Base-by-base conservation (phyloP, 2,329 filamentous ascomycete species). In the Calonectria pteridis region DNA sequence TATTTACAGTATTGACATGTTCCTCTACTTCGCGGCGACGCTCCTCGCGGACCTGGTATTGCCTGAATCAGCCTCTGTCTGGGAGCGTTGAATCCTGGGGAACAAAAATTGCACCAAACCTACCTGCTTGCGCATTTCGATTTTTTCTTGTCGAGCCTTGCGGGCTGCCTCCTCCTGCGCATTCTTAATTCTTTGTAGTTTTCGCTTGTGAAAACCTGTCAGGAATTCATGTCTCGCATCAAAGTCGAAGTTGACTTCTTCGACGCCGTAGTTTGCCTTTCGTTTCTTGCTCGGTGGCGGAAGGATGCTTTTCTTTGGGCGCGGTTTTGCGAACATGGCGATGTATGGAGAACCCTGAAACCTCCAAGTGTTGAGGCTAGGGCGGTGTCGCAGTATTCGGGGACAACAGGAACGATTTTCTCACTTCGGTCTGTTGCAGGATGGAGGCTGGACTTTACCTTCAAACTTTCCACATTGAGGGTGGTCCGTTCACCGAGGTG, bases 171-270 rank as follows among this genome's bases (percentile, higher is more conserved):
- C 89, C 78, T 97, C 95, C 82, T 97, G 94, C 2, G 96, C 96
- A 84, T 93, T 89, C 86, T 98, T 97, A 77, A 93, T 92, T 46
- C 97, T 91, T 83, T 95, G 94, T 67, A 94, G 87, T 85, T 98
- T 98, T 84, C 97, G 93, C 89, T 98, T 99, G 88, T 96, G 96
- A 86, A 99, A 99, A 3, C 97, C 97, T 0, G 95, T 98, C 72
- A 99, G 89, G 83, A 94, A 99, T 81, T 98, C 95, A 77, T 94
- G 88, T 77, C 97, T 93, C 58, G 94, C 94, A 74, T 89, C 89
- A 74, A 90, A 86, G 86, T 99, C 95, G 86, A 98, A 99, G 67
- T 88, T 91, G 84, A 99, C 93, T 83, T 98, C 95, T 81, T 96
- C 94, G 73, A 94, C 88, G 49, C 88, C 85, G 58, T 88, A 87